phyloP scores from a whole-genome alignment of 768 basidiomycete species.

The Leccinum pellstonianum region DNA sequence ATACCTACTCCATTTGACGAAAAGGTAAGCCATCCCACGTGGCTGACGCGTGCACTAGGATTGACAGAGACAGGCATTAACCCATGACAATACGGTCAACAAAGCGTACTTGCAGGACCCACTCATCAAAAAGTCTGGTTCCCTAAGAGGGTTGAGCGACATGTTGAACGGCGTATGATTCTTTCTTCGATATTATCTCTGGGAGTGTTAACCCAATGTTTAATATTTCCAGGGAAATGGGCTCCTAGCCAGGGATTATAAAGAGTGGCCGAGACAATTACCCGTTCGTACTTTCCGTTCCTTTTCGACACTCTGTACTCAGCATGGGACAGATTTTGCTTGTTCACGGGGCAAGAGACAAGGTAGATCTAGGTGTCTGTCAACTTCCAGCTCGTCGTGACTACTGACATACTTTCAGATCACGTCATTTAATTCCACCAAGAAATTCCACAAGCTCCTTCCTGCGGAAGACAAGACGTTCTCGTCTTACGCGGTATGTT shows the following conservation, averaged over 20 bases:
- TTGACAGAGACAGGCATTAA: slow-evolving; percentile 45
- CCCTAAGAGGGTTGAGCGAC: slow-evolving; percentile 55
- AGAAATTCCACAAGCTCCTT: slow-evolving; percentile 53
- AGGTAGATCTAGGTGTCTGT: slow-evolving; percentile 34
- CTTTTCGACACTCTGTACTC: slow-evolving; percentile 6
- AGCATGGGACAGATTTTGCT: slow-evolving; percentile 49
- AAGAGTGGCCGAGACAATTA: slow-evolving; percentile 59
- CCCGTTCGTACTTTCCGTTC: slow-evolving; percentile 45
- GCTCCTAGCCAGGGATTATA: slow-evolving; percentile 44
- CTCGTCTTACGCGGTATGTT: slow-evolving; percentile 37
- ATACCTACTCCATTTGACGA: slow-evolving; percentile 53
- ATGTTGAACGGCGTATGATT: slow-evolving; percentile 57
- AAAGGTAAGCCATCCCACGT: slow-evolving; percentile 38
- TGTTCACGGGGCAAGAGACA: slow-evolving; percentile 62
- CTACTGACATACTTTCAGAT: slow-evolving; percentile 38
- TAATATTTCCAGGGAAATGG: slow-evolving; percentile 53
- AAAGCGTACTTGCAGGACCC: slow-evolving; percentile 62
- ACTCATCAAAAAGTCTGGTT: slow-evolving; percentile 51
- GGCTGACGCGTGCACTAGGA: background rate
- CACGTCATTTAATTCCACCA: slow-evolving; percentile 52
- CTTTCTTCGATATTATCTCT: background rate
- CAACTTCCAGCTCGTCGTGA: background rate
- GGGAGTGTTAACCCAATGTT: slow-evolving; percentile 1
- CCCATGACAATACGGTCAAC: slow-evolving; percentile 51
- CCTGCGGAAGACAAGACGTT: slow-evolving; percentile 53